Evolutionary conservation across 2,329 filamentous ascomycete genomes (phyloP).

Genomic region (Fusarium sulawesiense): DNA sequence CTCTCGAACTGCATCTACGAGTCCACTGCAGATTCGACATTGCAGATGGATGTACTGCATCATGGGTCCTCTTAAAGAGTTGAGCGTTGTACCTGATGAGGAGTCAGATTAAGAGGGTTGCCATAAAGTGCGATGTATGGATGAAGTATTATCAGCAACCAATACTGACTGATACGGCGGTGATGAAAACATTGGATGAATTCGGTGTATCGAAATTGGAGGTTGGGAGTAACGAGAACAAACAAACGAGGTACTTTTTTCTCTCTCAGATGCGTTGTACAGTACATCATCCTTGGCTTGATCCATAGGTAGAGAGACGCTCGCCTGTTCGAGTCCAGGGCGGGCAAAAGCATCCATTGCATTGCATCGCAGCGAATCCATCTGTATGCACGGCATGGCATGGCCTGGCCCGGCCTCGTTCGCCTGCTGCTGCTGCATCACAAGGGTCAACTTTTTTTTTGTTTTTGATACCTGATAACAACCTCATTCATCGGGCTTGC

Average conservation of each 20-base stretch:
- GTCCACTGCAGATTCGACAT: slow-evolving; percentile 18
- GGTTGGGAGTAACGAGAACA: slow-evolving; percentile 21
- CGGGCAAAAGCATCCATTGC: slow-evolving; percentile 4
- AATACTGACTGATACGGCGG: neutral
- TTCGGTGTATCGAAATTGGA: slow-evolving; percentile 6
- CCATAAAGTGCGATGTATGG: neutral
- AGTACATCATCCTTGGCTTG: slow-evolving; percentile 23
- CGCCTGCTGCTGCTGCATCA: slow-evolving; percentile 14
- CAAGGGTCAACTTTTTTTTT: slow-evolving; percentile 7
- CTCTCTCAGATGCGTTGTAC: slow-evolving; percentile 30
- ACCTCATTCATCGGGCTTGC: slow-evolving; percentile 11
- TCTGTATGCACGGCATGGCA: neutral
- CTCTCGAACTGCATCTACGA: slow-evolving; percentile 38
- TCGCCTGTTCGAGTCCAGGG: neutral
- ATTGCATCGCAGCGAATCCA: neutral
- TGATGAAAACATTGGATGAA: neutral
- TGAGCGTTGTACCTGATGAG: neutral
- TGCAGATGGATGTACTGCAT: slow-evolving; percentile 1
- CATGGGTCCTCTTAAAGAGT: slow-evolving; percentile 16
- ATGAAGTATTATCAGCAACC: neutral
- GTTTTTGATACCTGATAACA: slow-evolving; percentile 27
- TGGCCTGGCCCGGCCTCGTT: neutral
- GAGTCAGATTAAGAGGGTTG: neutral
- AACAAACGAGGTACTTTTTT: slow-evolving; percentile 9
- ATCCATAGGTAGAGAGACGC: slow-evolving; percentile 23